Percentiles rank a stretch among this genome's conserved stretches.
phyloP scores from a whole-genome alignment of 495 filamentous ascomycete species.

The Astrothelium subdiscretum region DNA sequence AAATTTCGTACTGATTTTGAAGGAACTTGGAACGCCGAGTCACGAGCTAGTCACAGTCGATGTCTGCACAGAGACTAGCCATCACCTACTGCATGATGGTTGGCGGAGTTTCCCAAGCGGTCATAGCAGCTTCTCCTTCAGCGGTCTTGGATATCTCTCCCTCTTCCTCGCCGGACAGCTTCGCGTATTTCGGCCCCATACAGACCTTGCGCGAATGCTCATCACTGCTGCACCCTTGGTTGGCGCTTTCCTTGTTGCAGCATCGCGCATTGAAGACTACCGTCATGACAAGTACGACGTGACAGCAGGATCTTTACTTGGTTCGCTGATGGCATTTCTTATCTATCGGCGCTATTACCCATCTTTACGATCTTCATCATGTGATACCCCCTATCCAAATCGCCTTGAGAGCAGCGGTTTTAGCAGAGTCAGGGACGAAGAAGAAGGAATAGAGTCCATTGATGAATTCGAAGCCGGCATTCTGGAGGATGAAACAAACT shows the following conservation, averaged over 20 bases:
- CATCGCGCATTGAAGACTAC: slow-evolving; percentile 88
- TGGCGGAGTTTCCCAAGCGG: slow-evolving; percentile 90
- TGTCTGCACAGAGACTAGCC: slow-evolving; percentile 68
- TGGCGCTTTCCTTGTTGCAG: slow-evolving; percentile 75
- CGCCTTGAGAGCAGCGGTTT: slow-evolving; percentile 31
- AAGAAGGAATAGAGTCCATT: slow-evolving; percentile 21
- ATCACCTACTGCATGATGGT: slow-evolving; percentile 77
- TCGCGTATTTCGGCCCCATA: slow-evolving; percentile 62
- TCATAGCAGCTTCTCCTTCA: slow-evolving; percentile 77
- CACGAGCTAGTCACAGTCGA: slow-evolving; percentile 58
- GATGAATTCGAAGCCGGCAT: neutral
- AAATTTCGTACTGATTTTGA: neutral
- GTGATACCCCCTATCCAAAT: slow-evolving; percentile 45
- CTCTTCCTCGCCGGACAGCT: slow-evolving; percentile 72
- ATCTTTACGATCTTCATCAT: slow-evolving; percentile 33
- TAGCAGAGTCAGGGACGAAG: slow-evolving; percentile 37
- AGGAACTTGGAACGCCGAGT: slow-evolving; percentile 44
- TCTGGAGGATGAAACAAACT: neutral
- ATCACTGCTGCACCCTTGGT: slow-evolving; percentile 59
- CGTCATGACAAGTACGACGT: slow-evolving; percentile 94
- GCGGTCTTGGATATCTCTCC: slow-evolving; percentile 70
- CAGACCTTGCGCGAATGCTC: slow-evolving; percentile 49
- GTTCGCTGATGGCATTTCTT: slow-evolving; percentile 63
- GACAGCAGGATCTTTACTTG: slow-evolving; percentile 59
- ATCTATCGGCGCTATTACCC: slow-evolving; percentile 69